A percentile compares a stretch with the other conserved stretches of the same genome.
Conservation (phyloP, 768 basidiomycete genomes). For the Trametes villosa region DNA sequence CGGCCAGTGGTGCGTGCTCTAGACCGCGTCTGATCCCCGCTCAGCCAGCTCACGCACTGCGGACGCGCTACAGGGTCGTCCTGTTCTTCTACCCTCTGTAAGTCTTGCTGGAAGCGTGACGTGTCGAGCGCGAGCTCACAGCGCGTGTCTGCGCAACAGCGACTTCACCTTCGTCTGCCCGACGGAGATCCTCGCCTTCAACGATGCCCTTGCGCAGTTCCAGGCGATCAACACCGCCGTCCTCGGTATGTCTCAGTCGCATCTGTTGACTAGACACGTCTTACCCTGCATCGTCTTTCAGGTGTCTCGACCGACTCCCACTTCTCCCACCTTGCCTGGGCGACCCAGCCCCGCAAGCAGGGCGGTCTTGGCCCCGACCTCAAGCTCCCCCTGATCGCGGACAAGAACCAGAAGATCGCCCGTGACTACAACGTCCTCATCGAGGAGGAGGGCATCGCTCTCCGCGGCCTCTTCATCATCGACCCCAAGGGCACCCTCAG, state of each 20-base stretch:
- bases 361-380: constrained; percentile 92
- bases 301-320: constrained; percentile 90
- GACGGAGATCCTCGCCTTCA: constrained; percentile 96
- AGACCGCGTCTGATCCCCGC: constrained; percentile 7
- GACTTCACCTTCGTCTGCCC: constrained; percentile 92
- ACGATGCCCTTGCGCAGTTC: constrained; percentile 82
- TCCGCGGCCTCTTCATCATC: constrained; percentile 87
- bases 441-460: constrained; percentile 86
- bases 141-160: constrained; percentile 41
- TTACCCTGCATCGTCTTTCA: constrained; percentile 32
- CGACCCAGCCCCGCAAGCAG: constrained; percentile 76
- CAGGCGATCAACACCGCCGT: constrained; percentile 73
- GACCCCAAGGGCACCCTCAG: constrained; percentile 81
- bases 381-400: constrained; percentile 81
- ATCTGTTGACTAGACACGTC: neutral
- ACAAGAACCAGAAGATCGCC: constrained; percentile 77
- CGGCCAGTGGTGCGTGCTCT: constrained; percentile 73
- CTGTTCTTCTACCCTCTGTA: constrained; percentile 95
- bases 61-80: constrained; percentile 69
- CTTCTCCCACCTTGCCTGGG: constrained; percentile 88
- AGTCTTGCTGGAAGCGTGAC: constrained; percentile 31
- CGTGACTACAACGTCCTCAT: constrained; percentile 88
- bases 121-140: constrained; percentile 1
- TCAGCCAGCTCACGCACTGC: constrained; percentile 3
- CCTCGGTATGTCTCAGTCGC: constrained; percentile 55